Base-by-base conservation (phyloP, 2,329 filamentous ascomycete species). In the Beauveria australis region DNA sequence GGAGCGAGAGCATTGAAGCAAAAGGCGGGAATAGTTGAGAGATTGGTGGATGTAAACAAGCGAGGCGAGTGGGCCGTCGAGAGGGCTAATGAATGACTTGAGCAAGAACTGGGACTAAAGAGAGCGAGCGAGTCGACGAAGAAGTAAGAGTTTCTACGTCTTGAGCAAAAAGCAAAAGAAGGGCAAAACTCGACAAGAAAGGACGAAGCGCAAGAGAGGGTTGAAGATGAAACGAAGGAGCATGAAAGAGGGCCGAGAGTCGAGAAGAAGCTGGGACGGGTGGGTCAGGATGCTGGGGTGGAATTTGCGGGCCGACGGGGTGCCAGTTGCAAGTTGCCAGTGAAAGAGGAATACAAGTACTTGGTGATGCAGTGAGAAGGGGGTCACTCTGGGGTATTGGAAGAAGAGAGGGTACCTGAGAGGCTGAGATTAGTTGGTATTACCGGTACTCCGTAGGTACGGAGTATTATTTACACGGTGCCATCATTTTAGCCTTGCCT, bases 211-310 rank as follows among this genome's bases (percentile, higher is more conserved):
- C 1, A 52, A 59, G 44, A 51, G n/a, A 49, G 2, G 43, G 44
- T 40, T 30, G 33, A 59, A 51, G 47, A 59, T 52, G 18, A 52
- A 52, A 44, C 56, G 26, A 44, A 59, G 56, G 56, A 59, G 56
- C 10, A 44, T 41, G 33, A 37, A 19, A 41, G 37, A 44, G 53
- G 16, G 53, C 28, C 26, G 18, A 30, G 33, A 16, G 33, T 56
- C 19, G 30, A 47, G 53, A 56, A 49, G 55, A 40, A 43, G 40
- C 22, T 28, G 30, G 49, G 54, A 30, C 14, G 46, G n/a, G 18
- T 28, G 40, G 40, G 18, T 8, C 24, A 33, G 24, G 40, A n/a
- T 24, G 41, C 41, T 43, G 28, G 24, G 41, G 41, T 33, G 41
- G 24, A 33, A 47, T 47, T 46, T 46, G 53, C 26, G 56, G 47